Percentiles rank a stretch among this genome's conserved stretches.
phyloP scores from a whole-genome alignment of 2,329 filamentous ascomycete species.

The Diaporthe sp. region DNA sequence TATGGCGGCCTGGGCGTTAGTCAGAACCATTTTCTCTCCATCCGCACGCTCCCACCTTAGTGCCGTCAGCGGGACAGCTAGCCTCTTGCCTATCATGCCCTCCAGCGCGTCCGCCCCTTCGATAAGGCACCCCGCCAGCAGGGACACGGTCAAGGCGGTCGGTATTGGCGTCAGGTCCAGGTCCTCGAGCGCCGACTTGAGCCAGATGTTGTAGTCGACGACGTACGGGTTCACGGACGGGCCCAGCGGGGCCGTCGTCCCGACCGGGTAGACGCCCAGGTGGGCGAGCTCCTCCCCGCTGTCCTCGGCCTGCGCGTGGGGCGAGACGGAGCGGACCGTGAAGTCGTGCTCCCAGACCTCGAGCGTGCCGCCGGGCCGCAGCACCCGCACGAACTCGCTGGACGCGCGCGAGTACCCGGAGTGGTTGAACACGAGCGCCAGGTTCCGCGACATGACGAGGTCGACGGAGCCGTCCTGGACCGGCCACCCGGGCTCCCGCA shows the following conservation, averaged over 20 bases:
- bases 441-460: slow-evolving; percentile 38
- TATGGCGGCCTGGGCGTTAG: slow-evolving; percentile 45
- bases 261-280: slow-evolving; percentile 44
- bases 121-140: slow-evolving; percentile 56
- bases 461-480: slow-evolving; percentile 36
- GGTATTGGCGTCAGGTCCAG: slow-evolving; percentile 69
- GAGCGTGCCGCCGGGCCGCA: slow-evolving; percentile 71
- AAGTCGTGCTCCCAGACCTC: slow-evolving; percentile 77
- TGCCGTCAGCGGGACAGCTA: slow-evolving; percentile 56
- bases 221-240: slow-evolving; percentile 73
- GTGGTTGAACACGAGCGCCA: slow-evolving; percentile 61
- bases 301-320: slow-evolving; percentile 61
- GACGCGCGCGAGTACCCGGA: slow-evolving; percentile 72
- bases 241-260: slow-evolving; percentile 72
- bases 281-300: slow-evolving; percentile 56
- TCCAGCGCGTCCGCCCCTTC: slow-evolving; percentile 66
- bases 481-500: slow-evolving; percentile 69
- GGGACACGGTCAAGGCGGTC: slow-evolving; percentile 71
- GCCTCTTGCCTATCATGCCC: slow-evolving; percentile 67
- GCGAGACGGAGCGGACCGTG: slow-evolving; percentile 69
- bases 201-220: slow-evolving; percentile 72
- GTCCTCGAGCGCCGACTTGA: slow-evolving; percentile 69
- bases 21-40: slow-evolving; percentile 34
- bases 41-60: slow-evolving; percentile 42
- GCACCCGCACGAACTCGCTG: slow-evolving; percentile 69